Conservation (phyloP, 2,329 filamentous ascomycete genomes). For the Aspergillus japonicus region DNA sequence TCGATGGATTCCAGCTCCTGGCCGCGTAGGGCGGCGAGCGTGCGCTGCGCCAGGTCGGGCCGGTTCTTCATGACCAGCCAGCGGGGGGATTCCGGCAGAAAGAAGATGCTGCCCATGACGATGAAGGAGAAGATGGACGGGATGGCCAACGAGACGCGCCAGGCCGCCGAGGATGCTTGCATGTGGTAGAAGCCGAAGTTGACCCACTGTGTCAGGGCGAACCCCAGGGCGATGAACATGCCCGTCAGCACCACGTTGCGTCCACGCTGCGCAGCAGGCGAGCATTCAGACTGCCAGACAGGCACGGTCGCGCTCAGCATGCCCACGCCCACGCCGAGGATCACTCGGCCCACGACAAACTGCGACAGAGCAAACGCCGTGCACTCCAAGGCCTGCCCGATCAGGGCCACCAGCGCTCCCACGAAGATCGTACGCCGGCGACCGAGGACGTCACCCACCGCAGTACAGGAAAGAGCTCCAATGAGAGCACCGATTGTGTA, state of each 20-base stretch:
- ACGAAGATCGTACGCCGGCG: slow-evolving; percentile 47
- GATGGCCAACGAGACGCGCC: slow-evolving; percentile 42
- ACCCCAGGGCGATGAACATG: slow-evolving; percentile 46
- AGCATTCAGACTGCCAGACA: slow-evolving; percentile 41
- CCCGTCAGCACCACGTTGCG: slow-evolving; percentile 30
- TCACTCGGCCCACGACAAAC: slow-evolving; percentile 47
- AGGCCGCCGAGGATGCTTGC: slow-evolving; percentile 30
- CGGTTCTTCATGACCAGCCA: slow-evolving; percentile 32
- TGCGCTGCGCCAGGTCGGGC: slow-evolving; percentile 23
- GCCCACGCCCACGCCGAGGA: slow-evolving; percentile 47
- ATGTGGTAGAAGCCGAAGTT: slow-evolving; percentile 41
- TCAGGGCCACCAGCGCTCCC: slow-evolving; percentile 41
- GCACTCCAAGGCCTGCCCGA: slow-evolving; percentile 47
- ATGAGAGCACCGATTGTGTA: slow-evolving; percentile 50
- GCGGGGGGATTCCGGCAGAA: slow-evolving; percentile 37
- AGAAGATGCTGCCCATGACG: slow-evolving; percentile 27
- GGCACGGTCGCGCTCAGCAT: slow-evolving; percentile 46
- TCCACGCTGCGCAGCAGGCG: slow-evolving; percentile 20
- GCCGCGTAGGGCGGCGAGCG: slow-evolving; percentile 18
- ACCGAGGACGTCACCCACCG: slow-evolving; percentile 47
- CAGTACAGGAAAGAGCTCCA: slow-evolving; percentile 47
- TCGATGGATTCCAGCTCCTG: slow-evolving; percentile 32
- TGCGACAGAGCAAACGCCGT: slow-evolving; percentile 48
- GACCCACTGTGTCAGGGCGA: slow-evolving; percentile 48
- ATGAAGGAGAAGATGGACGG: slow-evolving; percentile 30